A percentile compares a stretch with the other conserved stretches of the same genome.
These are phyloP conservation scores for Atkinsonella hypoxylon DNA, from an alignment of 2,329 filamentous ascomycete species.

Conservation along the genomic window DNA sequence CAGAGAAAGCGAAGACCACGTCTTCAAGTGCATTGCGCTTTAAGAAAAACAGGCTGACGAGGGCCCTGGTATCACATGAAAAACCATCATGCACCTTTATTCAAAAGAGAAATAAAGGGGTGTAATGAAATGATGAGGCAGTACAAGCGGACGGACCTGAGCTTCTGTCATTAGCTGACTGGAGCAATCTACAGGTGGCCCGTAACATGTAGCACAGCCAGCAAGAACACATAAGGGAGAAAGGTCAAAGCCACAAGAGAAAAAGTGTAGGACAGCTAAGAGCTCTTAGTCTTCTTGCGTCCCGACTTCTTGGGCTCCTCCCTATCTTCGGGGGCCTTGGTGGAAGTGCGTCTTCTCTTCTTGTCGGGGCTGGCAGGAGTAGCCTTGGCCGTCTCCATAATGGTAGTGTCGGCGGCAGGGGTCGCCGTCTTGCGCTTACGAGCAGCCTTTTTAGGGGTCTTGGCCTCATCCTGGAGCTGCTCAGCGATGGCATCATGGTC, in stretches of 20 bases:
- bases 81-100: constrained; percentile 2
- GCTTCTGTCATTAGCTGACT: neutral
- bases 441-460: constrained; percentile 46
- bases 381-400: constrained; percentile 25
- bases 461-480: constrained; percentile 40
- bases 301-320: constrained; percentile 50
- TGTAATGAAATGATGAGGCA: neutral
- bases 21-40: neutral
- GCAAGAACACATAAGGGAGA: constrained; percentile 6
- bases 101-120: neutral
- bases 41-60: neutral
- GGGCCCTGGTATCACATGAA: neutral
- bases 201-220: too few relatives aligned
- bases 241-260: constrained; percentile 2
- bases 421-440: constrained; percentile 47
- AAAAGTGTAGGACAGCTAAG: constrained; percentile 13
- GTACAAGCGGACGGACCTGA: neutral
- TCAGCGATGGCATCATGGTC: constrained; percentile 48
- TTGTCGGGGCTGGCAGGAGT: constrained; percentile 44
- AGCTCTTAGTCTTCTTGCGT: constrained; percentile 44
- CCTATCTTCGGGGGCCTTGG: constrained; percentile 40
- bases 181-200: constrained; percentile 1
- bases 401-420: constrained; percentile 21
- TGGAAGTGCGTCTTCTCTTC: constrained; percentile 48
- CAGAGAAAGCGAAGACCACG: neutral